Base-by-base conservation (phyloP, 1,284 basidiomycete species). In the Athelia psychrophila region DNA sequence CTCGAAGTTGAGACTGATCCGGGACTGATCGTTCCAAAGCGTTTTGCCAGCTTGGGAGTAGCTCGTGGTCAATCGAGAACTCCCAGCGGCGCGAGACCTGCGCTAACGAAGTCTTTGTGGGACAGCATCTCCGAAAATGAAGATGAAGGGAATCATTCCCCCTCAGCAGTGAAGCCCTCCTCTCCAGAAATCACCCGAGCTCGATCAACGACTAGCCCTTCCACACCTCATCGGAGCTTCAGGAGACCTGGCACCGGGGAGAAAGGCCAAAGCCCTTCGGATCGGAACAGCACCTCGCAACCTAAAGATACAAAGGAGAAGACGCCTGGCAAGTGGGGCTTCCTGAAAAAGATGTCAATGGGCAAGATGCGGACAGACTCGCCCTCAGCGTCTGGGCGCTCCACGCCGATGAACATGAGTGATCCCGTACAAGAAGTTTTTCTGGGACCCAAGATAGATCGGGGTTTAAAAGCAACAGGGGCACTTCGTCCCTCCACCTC, bases 271-370 rank as follows among this genome's bases (percentile, higher is more conserved):
- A 64, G 67, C 33, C 20, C 38, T 42, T 18, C 38, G 16, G 38
- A 42, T 18, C 16, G 38, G 38, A 6, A 42, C 38, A 42, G 38
- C n/a, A 42, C 38, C 20, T 22, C 20, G 9, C 16, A 22, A n/a
- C 53, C 64, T 30, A 73, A 71, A 56, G 72, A 80, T 32, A 74
- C 73, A 42, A 80, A 79, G 58, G 79, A 83, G 55, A 86, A 86
- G 66, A 72, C 72, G 44, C n/a, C n/a, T 22, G 83, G 83, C 52
- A 84, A 89, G 54, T 95, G 93, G 92, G 92, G 94, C 2, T 95
- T 97, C 73, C 74, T 97, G 55, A 93, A 94, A 72, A 97, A 97
- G 74, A 95, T 97, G 90, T 95, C 92, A 10, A 94, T 95, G 90
- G 88, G 91, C 20, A 90, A 89, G 68, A 86, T 91, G 71, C 81